phyloP scores from a whole-genome alignment of 2,329 filamentous ascomycete species.

The Aspergillaceae sp. region DNA sequence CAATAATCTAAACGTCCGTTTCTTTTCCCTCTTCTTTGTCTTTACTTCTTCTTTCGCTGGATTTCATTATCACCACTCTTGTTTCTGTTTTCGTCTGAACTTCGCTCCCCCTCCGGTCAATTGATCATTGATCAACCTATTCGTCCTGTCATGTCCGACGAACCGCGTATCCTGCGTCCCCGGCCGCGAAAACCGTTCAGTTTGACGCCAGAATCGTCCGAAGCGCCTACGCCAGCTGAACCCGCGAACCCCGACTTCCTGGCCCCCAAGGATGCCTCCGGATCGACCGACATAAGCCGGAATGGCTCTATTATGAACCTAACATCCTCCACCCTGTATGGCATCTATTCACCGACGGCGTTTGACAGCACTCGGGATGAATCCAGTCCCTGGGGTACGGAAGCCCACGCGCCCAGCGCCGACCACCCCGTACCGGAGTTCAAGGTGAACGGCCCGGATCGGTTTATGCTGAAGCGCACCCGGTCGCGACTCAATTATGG shows the following conservation, averaged over 20 bases:
- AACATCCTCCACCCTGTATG: conserved; percentile 78
- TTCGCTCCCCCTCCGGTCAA: too few species aligned
- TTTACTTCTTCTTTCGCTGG: too few species aligned
- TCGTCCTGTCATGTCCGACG: conserved; percentile 22
- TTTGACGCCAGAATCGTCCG: conserved; percentile 41
- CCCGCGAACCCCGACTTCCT: conserved; percentile 26
- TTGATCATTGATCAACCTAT: neutral
- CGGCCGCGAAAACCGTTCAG: conserved; percentile 65
- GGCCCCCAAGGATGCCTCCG: conserved; percentile 20
- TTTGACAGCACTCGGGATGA: conserved; percentile 50
- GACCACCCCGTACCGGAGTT: conserved; percentile 36
- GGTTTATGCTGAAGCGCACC: conserved; percentile 22
- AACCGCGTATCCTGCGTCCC: conserved; percentile 56
- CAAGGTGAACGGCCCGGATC: conserved; percentile 16
- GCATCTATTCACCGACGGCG: conserved; percentile 71
- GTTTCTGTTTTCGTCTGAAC: too few species aligned
- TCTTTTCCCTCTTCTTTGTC: too few species aligned
- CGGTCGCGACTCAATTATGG: conserved; percentile 31
- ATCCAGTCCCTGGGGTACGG: conserved; percentile 68
- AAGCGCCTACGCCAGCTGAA: conserved; percentile 34
- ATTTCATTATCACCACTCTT: too few species aligned
- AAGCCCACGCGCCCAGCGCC: conserved; percentile 58
- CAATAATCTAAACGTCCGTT: too few species aligned
- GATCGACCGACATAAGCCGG: conserved; percentile 48
- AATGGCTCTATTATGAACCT: conserved; percentile 76